Percentiles rank a stretch among this genome's conserved stretches.
phyloP scores from a whole-genome alignment of 2,329 filamentous ascomycete species.

The Ilyonectria sp. region DNA sequence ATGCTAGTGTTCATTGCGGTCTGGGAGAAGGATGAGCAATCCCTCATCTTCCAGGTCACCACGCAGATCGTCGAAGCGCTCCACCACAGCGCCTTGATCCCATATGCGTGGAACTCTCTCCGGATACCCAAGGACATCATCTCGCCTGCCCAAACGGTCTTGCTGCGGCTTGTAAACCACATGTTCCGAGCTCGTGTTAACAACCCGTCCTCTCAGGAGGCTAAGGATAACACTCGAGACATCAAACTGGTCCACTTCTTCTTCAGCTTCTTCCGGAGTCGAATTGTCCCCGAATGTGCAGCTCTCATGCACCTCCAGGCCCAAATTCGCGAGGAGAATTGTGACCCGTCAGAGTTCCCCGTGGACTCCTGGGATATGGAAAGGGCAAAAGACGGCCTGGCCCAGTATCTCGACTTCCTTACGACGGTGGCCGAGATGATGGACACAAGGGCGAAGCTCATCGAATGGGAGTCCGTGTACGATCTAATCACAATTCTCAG shows the following conservation, averaged over 20 bases:
- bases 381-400: constrained; percentile 92
- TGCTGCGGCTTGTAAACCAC: constrained; percentile 90
- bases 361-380: constrained; percentile 99
- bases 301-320: constrained; percentile 95
- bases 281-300: constrained; percentile 93
- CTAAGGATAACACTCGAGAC: constrained; percentile 69
- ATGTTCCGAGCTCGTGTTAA: constrained; percentile 78
- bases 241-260: constrained; percentile 85
- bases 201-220: constrained; percentile 61
- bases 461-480: constrained; percentile 92
- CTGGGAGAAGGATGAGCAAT: constrained; percentile 94
- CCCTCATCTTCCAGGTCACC: constrained; percentile 96
- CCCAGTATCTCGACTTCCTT: constrained; percentile 95
- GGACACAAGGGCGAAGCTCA: constrained; percentile 86
- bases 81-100: constrained; percentile 89
- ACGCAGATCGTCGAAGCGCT: constrained; percentile 96
- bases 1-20: constrained; percentile 96
- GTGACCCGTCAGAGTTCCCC: constrained; percentile 89
- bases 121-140: constrained; percentile 96
- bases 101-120: constrained; percentile 92
- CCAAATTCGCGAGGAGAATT: constrained; percentile 84
- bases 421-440: constrained; percentile 89
- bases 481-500: constrained; percentile 90
- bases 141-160: constrained; percentile 92
- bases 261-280: constrained; percentile 91